These are phyloP conservation scores for Penicillium sp. DNA, from an alignment of 2,329 filamentous ascomycete species.

Conservation along the genomic window DNA sequence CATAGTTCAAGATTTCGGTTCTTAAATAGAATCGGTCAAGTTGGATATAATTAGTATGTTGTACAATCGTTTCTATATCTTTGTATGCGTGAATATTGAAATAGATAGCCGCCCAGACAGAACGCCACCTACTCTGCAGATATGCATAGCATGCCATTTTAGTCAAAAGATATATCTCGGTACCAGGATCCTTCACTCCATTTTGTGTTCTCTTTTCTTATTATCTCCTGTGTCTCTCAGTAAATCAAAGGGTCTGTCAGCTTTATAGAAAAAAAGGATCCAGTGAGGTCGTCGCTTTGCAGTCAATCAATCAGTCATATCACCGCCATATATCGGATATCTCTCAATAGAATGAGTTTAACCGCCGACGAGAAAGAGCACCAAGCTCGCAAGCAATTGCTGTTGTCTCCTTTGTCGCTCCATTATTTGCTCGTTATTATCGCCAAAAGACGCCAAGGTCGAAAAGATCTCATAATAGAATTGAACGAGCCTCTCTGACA, in stretches of 20 bases:
- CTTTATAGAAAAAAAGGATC: not conserved
- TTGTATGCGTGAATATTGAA: not conserved
- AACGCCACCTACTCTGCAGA: not conserved
- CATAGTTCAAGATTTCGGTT: not conserved
- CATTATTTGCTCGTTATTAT: not conserved
- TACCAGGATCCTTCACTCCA: not conserved
- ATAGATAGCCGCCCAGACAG: not conserved
- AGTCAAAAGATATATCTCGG: not conserved
- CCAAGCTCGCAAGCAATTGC: not conserved
- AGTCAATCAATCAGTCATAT: not conserved
- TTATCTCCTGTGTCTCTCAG: not conserved
- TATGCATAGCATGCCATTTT: not conserved
- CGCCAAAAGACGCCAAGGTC: not conserved
- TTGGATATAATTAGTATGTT: not conserved
- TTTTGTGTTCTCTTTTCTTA: not conserved
- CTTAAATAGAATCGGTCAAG: not conserved
- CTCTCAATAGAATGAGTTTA: too few species aligned
- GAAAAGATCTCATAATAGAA: not conserved
- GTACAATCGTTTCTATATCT: not conserved
- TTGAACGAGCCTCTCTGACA: not conserved
- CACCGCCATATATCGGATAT: not conserved
- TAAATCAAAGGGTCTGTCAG: not conserved
- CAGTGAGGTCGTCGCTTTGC: not conserved
- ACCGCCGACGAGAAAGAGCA: not conserved
- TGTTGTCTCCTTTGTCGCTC: not conserved